Conservation (phyloP, 768 basidiomycete genomes). For the Calocybe cyanea region DNA sequence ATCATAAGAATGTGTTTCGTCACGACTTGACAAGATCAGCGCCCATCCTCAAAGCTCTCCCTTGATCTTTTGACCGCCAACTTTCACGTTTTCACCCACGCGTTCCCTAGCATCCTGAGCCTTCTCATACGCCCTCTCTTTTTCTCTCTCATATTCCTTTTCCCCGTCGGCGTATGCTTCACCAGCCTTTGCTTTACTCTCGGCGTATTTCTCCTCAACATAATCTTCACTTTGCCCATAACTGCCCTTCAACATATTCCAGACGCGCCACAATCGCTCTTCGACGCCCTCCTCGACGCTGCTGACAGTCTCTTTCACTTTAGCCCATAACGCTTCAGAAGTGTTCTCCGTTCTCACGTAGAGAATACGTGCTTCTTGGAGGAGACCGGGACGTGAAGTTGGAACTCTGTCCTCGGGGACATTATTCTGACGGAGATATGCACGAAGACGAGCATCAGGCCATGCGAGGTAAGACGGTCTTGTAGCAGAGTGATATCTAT, state of each 20-base stretch:
- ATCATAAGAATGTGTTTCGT: no score
- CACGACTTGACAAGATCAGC: no score
- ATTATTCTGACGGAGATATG: conserved; percentile 78
- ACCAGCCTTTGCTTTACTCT: conserved; percentile 19
- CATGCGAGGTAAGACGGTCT: conserved; percentile 75
- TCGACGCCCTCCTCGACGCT: conserved; percentile 70
- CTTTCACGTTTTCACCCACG: conserved; percentile 35
- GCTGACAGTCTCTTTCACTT: conserved; percentile 64
- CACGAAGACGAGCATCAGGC: conserved; percentile 91
- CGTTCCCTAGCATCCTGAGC: conserved; percentile 25
- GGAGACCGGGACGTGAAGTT: conserved; percentile 64
- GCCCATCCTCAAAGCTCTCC: conserved; percentile 32
- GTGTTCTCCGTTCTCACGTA: conserved; percentile 65
- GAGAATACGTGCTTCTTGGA: conserved; percentile 75
- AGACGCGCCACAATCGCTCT: conserved; percentile 58
- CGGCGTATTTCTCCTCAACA: conserved; percentile 25
- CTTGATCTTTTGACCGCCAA: conserved; percentile 32
- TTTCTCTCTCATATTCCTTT: conserved; percentile 20
- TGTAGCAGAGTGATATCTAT: conserved; percentile 34
- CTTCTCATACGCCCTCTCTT: conserved; percentile 28
- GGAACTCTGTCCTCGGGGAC: conserved; percentile 68
- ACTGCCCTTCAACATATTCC: conserved; percentile 41
- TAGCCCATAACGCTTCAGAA: conserved; percentile 53
- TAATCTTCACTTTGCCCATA: conserved; percentile 21
- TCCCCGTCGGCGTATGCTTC: conserved; percentile 19